Conservation (phyloP, 768 basidiomycete species). For the Serendipita sp. region DNA sequence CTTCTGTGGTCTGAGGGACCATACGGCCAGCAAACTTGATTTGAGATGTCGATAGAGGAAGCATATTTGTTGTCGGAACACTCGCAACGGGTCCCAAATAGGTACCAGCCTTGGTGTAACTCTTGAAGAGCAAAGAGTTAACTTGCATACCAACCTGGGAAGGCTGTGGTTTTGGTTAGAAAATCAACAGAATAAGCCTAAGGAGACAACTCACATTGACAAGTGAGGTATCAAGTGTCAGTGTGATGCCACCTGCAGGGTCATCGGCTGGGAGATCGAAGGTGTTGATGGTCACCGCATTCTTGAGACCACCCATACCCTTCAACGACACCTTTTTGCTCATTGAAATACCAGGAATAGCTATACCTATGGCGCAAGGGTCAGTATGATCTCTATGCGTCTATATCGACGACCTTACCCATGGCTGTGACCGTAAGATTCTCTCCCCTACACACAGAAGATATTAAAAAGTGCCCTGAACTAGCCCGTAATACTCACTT, state of each 20-base stretch:
- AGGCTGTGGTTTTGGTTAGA: slow-evolving; percentile 26
- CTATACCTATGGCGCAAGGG: slow-evolving; percentile 28
- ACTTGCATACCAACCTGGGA: slow-evolving; percentile 60
- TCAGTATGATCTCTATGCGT: neutral
- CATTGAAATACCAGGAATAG: slow-evolving; percentile 38
- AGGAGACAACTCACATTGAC: slow-evolving; percentile 29
- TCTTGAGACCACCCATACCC: slow-evolving; percentile 53
- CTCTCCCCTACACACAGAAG: slow-evolving; percentile 24
- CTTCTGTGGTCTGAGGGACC: slow-evolving; percentile 37
- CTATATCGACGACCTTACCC: slow-evolving; percentile 20
- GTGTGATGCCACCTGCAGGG: slow-evolving; percentile 51
- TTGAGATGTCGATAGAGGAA: slow-evolving; percentile 34
- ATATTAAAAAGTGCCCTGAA: no score
- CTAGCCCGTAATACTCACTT: no score
- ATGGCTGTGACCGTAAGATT: slow-evolving; percentile 48
- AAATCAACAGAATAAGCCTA: slow-evolving; percentile 15
- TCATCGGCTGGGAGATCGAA: slow-evolving; percentile 60
- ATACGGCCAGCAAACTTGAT: slow-evolving; percentile 47
- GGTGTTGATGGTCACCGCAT: slow-evolving; percentile 43
- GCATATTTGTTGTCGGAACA: slow-evolving; percentile 33
- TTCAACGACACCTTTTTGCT: slow-evolving; percentile 45
- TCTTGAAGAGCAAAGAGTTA: slow-evolving; percentile 43
- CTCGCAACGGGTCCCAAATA: slow-evolving; percentile 44
- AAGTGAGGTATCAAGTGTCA: slow-evolving; percentile 44
- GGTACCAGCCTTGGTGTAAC: slow-evolving; percentile 27